phyloP scores from a whole-genome alignment of 805 yeast species.

The Saturnispora bothae region DNA sequence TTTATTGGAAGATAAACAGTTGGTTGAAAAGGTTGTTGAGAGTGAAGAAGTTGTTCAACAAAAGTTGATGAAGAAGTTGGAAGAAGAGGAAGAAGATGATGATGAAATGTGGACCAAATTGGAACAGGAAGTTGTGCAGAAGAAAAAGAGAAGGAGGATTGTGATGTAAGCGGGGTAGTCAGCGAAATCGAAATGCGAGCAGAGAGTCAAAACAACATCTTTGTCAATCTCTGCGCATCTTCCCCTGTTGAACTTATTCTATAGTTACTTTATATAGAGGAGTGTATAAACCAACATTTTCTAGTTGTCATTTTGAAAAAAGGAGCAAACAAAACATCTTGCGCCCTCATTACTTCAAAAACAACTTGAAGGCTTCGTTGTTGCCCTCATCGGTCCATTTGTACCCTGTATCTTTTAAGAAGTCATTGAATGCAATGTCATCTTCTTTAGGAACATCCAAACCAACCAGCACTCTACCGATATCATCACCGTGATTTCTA shows the following conservation, averaged over 20 bases:
- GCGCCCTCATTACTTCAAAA: conserved; percentile 39
- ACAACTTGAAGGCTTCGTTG: conserved; percentile 75
- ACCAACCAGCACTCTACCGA: conserved; percentile 88
- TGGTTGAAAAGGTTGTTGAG: conserved; percentile 6
- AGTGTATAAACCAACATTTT: no score
- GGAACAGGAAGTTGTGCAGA: conserved; percentile 17
- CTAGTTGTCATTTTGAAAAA: no score
- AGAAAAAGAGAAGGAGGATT: conserved; percentile 23
- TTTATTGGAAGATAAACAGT: conserved; percentile 35
- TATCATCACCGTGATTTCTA: conserved; percentile 92
- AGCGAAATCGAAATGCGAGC: no score
- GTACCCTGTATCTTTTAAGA: conserved; percentile 67
- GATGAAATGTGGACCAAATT: conserved; percentile 26
- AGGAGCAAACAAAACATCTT: no score
- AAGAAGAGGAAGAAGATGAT: conserved; percentile 27
- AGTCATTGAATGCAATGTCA: conserved; percentile 51
- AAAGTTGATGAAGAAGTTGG: conserved; percentile 27
- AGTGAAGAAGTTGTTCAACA: conserved; percentile 13
- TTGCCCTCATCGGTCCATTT: conserved; percentile 71
- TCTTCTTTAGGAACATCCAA: conserved; percentile 71
- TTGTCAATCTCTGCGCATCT: no score
- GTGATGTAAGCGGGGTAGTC: no score
- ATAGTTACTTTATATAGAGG: no score
- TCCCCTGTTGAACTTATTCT: not conserved
- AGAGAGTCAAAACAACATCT: no score